These are phyloP conservation scores for Termitomyces sp. DNA, from an alignment of 1,284 basidiomycete species.

Conservation along the genomic window DNA sequence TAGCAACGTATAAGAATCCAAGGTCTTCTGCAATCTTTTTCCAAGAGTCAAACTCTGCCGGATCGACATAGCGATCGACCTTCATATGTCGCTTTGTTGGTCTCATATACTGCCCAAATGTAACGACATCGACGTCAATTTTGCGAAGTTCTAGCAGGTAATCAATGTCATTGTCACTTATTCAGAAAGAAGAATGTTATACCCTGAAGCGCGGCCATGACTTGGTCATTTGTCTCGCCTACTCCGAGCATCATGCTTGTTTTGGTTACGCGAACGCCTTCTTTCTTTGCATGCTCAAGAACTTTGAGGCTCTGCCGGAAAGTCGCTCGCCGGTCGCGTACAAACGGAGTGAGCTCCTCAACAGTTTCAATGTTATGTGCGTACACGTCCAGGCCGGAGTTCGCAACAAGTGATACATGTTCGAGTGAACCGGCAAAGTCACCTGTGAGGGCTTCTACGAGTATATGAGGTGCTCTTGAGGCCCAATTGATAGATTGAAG, in stretches of 20 bases:
- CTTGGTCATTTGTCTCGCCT: constrained; percentile 84
- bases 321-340: constrained; percentile 91
- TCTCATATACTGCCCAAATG: constrained; percentile 99
- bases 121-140: constrained; percentile 92
- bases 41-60: constrained; percentile 92
- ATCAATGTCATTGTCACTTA: not conserved
- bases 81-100: constrained; percentile 99
- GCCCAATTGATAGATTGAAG: not conserved
- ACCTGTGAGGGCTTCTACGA: constrained; percentile 95
- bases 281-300: constrained; percentile 76
- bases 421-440: constrained; percentile 85
- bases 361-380: constrained; percentile 98
- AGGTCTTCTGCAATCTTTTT: constrained; percentile 85
- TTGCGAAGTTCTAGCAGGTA: constrained; percentile 71
- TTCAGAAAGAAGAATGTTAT: not conserved
- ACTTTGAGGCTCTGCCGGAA: constrained; percentile 90
- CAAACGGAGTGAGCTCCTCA: constrained; percentile 89
- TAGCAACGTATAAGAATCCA: constrained; percentile 97
- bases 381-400: constrained; percentile 94
- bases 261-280: constrained; percentile 89
- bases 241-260: constrained; percentile 99
- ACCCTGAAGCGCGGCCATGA: constrained; percentile 84
- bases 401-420: constrained; percentile 79
- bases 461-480: constrained; percentile 82
- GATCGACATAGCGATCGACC: constrained; percentile 93